Conservation (phyloP, 2,329 filamentous ascomycete species). For the Echinosphaeria canescens region DNA sequence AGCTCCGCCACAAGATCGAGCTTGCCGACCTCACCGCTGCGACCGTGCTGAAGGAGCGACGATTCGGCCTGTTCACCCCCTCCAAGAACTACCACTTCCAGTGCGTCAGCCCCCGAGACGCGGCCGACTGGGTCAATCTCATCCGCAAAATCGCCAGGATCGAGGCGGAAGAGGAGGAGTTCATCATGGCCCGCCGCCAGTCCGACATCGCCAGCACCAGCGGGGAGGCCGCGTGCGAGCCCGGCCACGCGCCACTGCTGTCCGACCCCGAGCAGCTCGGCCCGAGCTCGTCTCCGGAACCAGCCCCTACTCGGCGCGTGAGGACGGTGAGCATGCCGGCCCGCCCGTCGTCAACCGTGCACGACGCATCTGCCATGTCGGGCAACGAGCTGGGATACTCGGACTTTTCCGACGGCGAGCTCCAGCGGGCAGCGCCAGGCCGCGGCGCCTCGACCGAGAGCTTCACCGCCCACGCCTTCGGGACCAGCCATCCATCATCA, state of each 20-base stretch:
- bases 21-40: conserved; percentile 84
- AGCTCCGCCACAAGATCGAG: conserved; percentile 71
- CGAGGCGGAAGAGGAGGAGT: conserved; percentile 73
- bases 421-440: conserved; percentile 15
- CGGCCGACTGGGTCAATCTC: conserved; percentile 66
- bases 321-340: too few species aligned
- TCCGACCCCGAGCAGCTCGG: conserved; percentile 18
- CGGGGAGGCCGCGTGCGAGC: conserved; percentile 2
- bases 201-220: conserved; percentile 15
- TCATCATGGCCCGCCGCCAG: conserved; percentile 39
- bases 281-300: conserved; percentile 38
- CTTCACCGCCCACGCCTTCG: conserved; percentile 18
- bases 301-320: conserved; percentile 21
- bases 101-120: conserved; percentile 49
- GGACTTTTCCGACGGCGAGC: conserved; percentile 60
- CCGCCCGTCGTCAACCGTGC: conserved; percentile 24
- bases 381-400: conserved; percentile 56
- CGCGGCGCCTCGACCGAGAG: conserved; percentile 27
- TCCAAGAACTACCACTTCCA: conserved; percentile 85
- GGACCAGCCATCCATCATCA: too few species aligned
- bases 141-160: conserved; percentile 65
- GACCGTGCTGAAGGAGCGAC: conserved; percentile 70
- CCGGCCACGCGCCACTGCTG: conserved; percentile 2
- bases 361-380: conserved; percentile 41
- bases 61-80: conserved; percentile 85